Evolutionary conservation across 2,329 filamentous ascomycete genomes (phyloP).

Genomic region (Podosphaera xanthii): DNA sequence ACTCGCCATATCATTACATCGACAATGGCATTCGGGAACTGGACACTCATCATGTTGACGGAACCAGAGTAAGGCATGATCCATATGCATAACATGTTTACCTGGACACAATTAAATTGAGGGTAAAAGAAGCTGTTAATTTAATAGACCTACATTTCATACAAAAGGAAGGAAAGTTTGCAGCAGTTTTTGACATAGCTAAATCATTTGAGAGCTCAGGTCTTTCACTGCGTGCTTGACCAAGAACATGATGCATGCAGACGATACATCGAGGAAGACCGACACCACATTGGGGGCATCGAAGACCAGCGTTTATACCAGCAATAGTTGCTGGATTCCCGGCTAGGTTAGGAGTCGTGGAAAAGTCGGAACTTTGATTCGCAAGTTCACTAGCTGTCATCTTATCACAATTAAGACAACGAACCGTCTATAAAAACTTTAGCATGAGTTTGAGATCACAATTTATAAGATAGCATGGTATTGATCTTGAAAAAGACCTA

Average conservation of each 20-base stretch:
- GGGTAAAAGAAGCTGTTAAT: neutral
- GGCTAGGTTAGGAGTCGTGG: slow-evolving; percentile 4
- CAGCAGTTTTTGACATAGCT: slow-evolving; percentile 21
- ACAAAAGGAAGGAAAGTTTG: slow-evolving; percentile 45
- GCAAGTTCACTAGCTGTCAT: slow-evolving; percentile 24
- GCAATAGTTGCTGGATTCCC: slow-evolving; percentile 33
- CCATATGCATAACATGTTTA: slow-evolving; percentile 43
- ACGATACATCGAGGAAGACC: slow-evolving; percentile 45
- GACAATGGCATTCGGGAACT: slow-evolving; percentile 43
- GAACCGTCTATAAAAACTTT: slow-evolving; percentile 25
- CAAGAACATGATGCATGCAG: slow-evolving; percentile 38
- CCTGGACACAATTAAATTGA: neutral
- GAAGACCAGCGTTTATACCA: slow-evolving; percentile 35
- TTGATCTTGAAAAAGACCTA: neutral
- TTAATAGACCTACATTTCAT: slow-evolving; percentile 26
- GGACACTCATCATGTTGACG: slow-evolving; percentile 40
- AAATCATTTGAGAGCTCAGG: slow-evolving; percentile 28
- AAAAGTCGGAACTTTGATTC: slow-evolving; percentile 6
- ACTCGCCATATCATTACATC: slow-evolving; percentile 20
- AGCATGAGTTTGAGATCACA: neutral
- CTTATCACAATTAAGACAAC: slow-evolving; percentile 55
- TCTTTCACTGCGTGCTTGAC: slow-evolving; percentile 35
- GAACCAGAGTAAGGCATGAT: slow-evolving; percentile 47
- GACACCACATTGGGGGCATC: slow-evolving; percentile 42
- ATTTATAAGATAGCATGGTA: too few relatives aligned